Evolutionary conservation across 768 basidiomycete genomes (phyloP).

Genomic region (Lentinus brumalis): DNA sequence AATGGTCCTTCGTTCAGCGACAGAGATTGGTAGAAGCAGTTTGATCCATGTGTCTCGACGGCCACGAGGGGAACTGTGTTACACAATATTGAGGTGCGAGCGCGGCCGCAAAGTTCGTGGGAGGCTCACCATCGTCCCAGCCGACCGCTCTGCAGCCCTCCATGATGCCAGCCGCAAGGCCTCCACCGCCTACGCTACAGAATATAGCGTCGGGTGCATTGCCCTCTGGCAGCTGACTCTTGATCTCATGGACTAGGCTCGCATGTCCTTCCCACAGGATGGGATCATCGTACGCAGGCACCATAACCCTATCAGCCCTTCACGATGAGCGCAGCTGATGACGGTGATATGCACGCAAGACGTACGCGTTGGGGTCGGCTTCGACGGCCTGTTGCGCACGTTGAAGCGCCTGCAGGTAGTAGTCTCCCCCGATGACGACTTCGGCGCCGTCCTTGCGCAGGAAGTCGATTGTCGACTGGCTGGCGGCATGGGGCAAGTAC

Average conservation of each 20-base stretch:
- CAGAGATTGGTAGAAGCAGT: slow-evolving; percentile 74
- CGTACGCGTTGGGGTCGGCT: slow-evolving; percentile 55
- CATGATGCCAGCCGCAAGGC: slow-evolving; percentile 70
- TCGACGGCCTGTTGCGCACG: slow-evolving; percentile 50
- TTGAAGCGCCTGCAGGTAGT: slow-evolving; percentile 58
- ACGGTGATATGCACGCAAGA: slow-evolving; percentile 3
- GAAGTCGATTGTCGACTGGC: slow-evolving; percentile 49
- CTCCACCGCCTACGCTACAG: slow-evolving; percentile 78
- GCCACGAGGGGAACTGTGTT: slow-evolving; percentile 61
- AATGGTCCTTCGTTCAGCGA: slow-evolving; percentile 50
- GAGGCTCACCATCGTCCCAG: slow-evolving; percentile 65
- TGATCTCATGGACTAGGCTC: slow-evolving; percentile 71
- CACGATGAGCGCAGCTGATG: background rate
- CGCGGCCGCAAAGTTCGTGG: background rate
- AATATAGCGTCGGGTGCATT: slow-evolving; percentile 69
- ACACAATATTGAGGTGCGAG: background rate
- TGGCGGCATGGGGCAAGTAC: slow-evolving; percentile 59
- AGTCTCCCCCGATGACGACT: slow-evolving; percentile 56
- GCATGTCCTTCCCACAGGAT: slow-evolving; percentile 75
- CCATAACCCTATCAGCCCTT: slow-evolving; percentile 49
- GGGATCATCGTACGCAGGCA: slow-evolving; percentile 73
- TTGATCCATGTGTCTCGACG: slow-evolving; percentile 70
- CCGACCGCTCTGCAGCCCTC: slow-evolving; percentile 59
- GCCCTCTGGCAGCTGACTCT: slow-evolving; percentile 45
- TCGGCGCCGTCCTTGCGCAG: slow-evolving; percentile 57